Evolutionary conservation across 2,329 filamentous ascomycete genomes (phyloP), one percentile per base, ranked within the genome.

Genomic region (Aureobasidium melanogenum): DNA sequence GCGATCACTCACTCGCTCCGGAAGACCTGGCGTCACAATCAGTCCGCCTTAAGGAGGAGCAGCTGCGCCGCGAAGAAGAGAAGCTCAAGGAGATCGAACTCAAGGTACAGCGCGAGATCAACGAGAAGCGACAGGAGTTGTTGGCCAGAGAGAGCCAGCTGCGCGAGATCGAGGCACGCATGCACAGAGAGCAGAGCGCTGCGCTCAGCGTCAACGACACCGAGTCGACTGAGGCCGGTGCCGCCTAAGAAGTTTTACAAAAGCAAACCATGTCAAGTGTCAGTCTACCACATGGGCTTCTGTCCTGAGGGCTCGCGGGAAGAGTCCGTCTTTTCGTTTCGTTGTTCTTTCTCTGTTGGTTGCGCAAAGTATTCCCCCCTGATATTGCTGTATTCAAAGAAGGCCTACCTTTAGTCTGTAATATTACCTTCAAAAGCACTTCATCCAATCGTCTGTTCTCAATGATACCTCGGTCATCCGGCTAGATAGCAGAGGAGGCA

Each of bases 51-150:
- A 99, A 99, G 91, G 94, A 99, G 77, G 94, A 99, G 79, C 94
- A 99, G 78, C 89, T 99, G 69, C 91, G 94, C 74, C 91, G 94
- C 72, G 94, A 99, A 79, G 94, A 99, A 81, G 94, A 99, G 88
- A 99, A 99, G 83, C 88, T 99, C 66, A 90, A 94, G 77, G 94
- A 99, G 81, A 97, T 99, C 75, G 94, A 99, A 76, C 83, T 97
- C 81, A 99, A 99, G 87, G 94, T 99, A 66, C 94, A 99, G 81
- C 90, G 94, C 74, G 94, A 99, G 79, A 99, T 99, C 82, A 96
- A 97, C 80, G 94, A 97, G 85, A 99, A 99, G 86, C 88, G 94
- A 80, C 94, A 99, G 80, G 94, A 99, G 79, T 84, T 99, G 65
- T 76, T 99, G 77, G 94, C 94, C 67, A 91, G 94, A 76, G 94